Base-by-base conservation (phyloP, 148 eudicot species). In the Beta vulgaris region DNA sequence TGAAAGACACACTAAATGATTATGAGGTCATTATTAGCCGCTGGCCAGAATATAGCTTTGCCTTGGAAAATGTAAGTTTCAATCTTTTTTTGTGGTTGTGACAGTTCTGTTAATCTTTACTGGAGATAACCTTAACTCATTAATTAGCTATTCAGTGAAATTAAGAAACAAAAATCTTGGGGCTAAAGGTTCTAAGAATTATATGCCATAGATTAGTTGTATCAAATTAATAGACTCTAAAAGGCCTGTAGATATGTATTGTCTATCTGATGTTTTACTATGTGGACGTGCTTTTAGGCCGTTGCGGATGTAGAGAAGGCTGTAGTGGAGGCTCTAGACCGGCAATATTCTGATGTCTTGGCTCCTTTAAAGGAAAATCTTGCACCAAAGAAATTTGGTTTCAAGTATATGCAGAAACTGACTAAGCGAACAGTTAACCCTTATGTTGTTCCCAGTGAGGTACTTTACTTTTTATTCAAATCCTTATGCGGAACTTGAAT, bases 1-100 rank as follows among this genome's bases (percentile, higher is more conserved):
- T 93, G 62, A 88, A 83, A 82, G 95, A 87, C 23, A 88, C 91
- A 7, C 77, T 91, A 68, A 85, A 84, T 44, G 97, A 88, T 77
- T 93, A 91, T 73, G 93, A 88, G 51, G 90, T 91, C 77, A 91
- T 93, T 79, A 87, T 93, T 64, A 82, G 95, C 77, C 95, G 98
- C 55, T 93, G 98, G 98, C 98, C 98, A 40, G 98, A 93, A 78
- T 93, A 93, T 76, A 88, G 90, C 40, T 87, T 86, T 65, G 87
- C 83, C 16, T 79, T 93, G 83, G 98, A 93, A 84, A 88, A 82
- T 84, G 98, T 93, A 89, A 48, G 88, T 64, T 40, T 48, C 10
- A 18, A 16, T 44, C 31, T 49, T 28, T 29, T 58, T 34, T 36
- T 19, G 25, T 19, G 26, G 25, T 36, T 66, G 12, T 61, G 34